phyloP scores from a whole-genome alignment of 2,329 filamentous ascomycete species.

The Aspergillus oerlinghausenensis region DNA sequence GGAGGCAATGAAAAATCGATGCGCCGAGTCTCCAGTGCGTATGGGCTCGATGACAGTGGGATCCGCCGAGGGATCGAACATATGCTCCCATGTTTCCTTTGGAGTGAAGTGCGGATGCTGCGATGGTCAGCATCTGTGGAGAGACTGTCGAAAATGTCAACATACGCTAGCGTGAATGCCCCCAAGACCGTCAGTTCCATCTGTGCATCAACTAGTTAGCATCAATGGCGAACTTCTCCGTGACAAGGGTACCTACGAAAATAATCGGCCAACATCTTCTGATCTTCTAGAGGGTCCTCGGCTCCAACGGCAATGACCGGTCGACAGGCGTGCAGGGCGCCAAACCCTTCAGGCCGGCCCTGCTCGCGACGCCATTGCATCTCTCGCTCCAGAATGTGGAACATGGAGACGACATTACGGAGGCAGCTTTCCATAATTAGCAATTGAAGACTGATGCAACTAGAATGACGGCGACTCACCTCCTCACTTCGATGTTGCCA shows the following conservation, averaged over 20 bases:
- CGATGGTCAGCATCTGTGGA: neutral
- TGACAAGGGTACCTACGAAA: conserved; percentile 62
- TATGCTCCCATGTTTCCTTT: conserved; percentile 65
- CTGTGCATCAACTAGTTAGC: conserved; percentile 37
- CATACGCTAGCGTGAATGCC: conserved; percentile 59
- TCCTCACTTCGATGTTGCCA: conserved; percentile 85
- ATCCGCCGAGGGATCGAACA: conserved; percentile 54
- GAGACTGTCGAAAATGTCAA: conserved; percentile 13
- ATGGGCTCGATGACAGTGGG: conserved; percentile 46
- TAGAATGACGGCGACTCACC: conserved; percentile 44
- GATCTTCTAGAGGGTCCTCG: conserved; percentile 77
- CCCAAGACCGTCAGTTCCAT: conserved; percentile 72
- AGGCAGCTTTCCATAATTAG: conserved; percentile 58
- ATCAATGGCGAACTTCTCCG: neutral
- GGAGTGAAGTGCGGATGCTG: conserved; percentile 70
- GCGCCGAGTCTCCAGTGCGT: conserved; percentile 29
- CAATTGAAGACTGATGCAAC: neutral
- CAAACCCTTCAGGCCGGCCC: conserved; percentile 66
- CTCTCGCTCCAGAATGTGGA: conserved; percentile 89
- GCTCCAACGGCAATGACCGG: conserved; percentile 84
- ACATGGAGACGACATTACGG: conserved; percentile 82
- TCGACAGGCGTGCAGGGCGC: conserved; percentile 65
- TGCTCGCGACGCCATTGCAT: conserved; percentile 71
- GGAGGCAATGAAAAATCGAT: conserved; percentile 68
- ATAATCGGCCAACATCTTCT: conserved; percentile 74